Conservation (phyloP, 2,329 filamentous ascomycete genomes). For the Botrytis cinerea region DNA sequence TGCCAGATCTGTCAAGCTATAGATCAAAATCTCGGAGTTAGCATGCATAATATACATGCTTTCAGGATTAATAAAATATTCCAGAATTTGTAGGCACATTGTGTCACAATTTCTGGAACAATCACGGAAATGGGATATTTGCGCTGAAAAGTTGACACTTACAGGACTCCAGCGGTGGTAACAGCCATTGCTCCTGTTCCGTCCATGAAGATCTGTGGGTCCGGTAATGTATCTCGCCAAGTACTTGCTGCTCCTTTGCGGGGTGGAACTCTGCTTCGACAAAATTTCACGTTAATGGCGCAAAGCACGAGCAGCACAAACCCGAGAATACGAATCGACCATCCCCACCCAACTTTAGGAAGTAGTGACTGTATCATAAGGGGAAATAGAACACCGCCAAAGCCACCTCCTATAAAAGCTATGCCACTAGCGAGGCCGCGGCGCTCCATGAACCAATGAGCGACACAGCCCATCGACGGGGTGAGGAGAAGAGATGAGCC, state of each 20-base stretch:
- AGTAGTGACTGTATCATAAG: slow-evolving; percentile 44
- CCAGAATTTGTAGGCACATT: not conserved
- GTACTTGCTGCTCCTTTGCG: not conserved
- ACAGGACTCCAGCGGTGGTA: slow-evolving; percentile 65
- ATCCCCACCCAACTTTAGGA: slow-evolving; percentile 35
- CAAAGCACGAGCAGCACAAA: slow-evolving; percentile 35
- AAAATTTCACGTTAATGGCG: slow-evolving; percentile 33
- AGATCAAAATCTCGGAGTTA: not conserved
- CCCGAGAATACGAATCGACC: slow-evolving; percentile 35
- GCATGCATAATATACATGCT: not conserved
- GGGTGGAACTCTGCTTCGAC: slow-evolving; percentile 57
- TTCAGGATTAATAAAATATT: not conserved
- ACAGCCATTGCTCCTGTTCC: slow-evolving; percentile 61
- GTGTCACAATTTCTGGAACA: not conserved
- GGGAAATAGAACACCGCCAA: slow-evolving; percentile 69
- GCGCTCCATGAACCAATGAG: slow-evolving; percentile 76
- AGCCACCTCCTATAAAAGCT: slow-evolving; percentile 73
- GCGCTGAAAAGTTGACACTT: not conserved
- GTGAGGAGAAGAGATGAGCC: slow-evolving; percentile 75
- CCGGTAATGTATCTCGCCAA: slow-evolving; percentile 54
- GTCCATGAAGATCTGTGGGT: slow-evolving; percentile 59
- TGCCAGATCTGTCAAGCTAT: slow-evolving; percentile 65
- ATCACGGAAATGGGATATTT: not conserved
- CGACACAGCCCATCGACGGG: slow-evolving; percentile 75
- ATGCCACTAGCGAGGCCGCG: slow-evolving; percentile 83